phyloP scores from a whole-genome alignment of 495 filamentous ascomycete genomes.

The Aspergillus campestris region DNA sequence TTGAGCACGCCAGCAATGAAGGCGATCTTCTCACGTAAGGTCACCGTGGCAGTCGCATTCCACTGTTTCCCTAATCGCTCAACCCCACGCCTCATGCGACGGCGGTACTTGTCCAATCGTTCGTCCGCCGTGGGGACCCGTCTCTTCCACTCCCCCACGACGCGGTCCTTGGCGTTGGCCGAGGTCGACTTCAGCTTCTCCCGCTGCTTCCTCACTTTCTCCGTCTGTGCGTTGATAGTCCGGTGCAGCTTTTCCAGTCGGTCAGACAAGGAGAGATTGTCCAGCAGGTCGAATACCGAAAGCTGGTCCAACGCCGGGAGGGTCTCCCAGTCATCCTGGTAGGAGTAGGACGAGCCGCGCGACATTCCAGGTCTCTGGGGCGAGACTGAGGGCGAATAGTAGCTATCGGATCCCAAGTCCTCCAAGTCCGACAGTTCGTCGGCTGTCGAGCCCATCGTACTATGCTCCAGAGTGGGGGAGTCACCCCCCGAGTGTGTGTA shows the following conservation, averaged over 20 bases:
- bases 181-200: constrained; percentile 59
- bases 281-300: constrained; percentile 85
- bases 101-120: constrained; percentile 82
- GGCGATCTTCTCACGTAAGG: constrained; percentile 83
- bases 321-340: constrained; percentile 82
- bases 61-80: constrained; percentile 77
- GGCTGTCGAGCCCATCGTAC: constrained; percentile 3
- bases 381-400: constrained; percentile 26
- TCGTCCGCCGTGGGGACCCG: constrained; percentile 80
- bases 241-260: constrained; percentile 82
- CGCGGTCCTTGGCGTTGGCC: constrained; percentile 54
- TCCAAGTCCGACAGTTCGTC: constrained; percentile 23
- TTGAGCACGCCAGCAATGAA: constrained; percentile 96
- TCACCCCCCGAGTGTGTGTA: constrained; percentile 12
- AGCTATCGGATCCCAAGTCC: constrained; percentile 17
- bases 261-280: constrained; percentile 84
- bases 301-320: constrained; percentile 86
- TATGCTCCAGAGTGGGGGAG: constrained; percentile 22
- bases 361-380: constrained; percentile 41
- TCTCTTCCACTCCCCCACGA: constrained; percentile 81
- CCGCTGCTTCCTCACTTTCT: constrained; percentile 74
- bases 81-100: constrained; percentile 77
- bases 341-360: constrained; percentile 67
- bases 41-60: constrained; percentile 83
- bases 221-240: constrained; percentile 68